Evolutionary conservation across 2,329 filamentous ascomycete genomes (phyloP).

Genomic region (Epichloe typhina): DNA sequence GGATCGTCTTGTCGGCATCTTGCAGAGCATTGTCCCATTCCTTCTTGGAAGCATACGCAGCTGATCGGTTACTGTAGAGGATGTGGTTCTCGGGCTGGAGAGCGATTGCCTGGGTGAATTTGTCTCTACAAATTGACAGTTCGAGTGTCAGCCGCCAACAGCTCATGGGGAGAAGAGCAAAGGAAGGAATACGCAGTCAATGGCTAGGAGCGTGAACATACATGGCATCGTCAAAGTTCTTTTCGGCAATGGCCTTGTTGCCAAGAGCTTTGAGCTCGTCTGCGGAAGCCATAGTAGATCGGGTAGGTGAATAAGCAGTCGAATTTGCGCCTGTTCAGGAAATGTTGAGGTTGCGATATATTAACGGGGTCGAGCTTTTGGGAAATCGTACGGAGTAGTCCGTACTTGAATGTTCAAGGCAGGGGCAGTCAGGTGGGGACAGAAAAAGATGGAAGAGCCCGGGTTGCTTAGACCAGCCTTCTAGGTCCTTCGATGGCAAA

Average conservation of each 20-base stretch:
- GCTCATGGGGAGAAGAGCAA: neutral
- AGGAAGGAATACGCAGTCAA: neutral
- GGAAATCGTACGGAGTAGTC: neutral
- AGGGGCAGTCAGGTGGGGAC: slow-evolving; percentile 7
- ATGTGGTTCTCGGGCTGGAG: slow-evolving; percentile 86
- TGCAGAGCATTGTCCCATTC: slow-evolving; percentile 74
- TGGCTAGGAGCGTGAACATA: slow-evolving; percentile 37
- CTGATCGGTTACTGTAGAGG: slow-evolving; percentile 94
- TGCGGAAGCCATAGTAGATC: slow-evolving; percentile 39
- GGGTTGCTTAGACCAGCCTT: slow-evolving; percentile 15
- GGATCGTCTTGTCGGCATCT: slow-evolving; percentile 85
- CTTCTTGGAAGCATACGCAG: slow-evolving; percentile 73
- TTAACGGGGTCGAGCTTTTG: neutral
- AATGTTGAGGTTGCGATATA: neutral
- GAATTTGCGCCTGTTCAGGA: neutral
- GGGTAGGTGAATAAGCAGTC: slow-evolving; percentile 3
- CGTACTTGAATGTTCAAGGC: neutral
- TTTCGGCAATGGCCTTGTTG: slow-evolving; percentile 96
- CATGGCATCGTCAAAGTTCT: slow-evolving; percentile 94
- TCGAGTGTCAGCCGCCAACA: neutral
- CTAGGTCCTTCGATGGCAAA: slow-evolving; percentile 30
- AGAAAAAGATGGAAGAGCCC: slow-evolving; percentile 14
- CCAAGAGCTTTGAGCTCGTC: slow-evolving; percentile 89
- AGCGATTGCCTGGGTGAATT: slow-evolving; percentile 88
- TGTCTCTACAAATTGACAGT: slow-evolving; percentile 47